Evolutionary conservation across 331 rosid genomes (phyloP).

Genomic region (Prunus yedoensis): DNA sequence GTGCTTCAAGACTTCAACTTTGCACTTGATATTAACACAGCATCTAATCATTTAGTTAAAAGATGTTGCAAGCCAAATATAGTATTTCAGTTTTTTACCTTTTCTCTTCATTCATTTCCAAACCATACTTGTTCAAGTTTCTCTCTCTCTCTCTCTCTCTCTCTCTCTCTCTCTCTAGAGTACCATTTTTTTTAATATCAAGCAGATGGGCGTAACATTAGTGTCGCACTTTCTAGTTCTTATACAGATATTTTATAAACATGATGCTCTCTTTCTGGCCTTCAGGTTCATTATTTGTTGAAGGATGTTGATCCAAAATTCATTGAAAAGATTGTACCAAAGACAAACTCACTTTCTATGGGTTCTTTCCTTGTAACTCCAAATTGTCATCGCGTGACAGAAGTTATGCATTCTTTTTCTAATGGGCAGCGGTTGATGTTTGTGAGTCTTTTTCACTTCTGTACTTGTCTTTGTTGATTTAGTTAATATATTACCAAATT

Average conservation of each 20-base stretch:
- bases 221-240: background rate
- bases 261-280: constrained; percentile 26
- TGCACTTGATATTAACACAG: background rate
- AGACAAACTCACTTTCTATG: constrained; percentile 47
- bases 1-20: background rate
- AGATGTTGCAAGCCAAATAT: background rate
- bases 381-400: constrained; percentile 82
- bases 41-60: background rate
- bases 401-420: constrained; percentile 51
- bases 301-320: constrained; percentile 59
- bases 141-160: too few species aligned
- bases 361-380: constrained; percentile 78
- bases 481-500: constrained; percentile 2
- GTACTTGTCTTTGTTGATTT: constrained; percentile 7
- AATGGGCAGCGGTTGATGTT: constrained; percentile 64
- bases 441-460: constrained; percentile 45
- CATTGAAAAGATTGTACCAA: constrained; percentile 54
- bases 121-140: background rate
- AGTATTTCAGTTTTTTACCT: background rate
- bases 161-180: background rate
- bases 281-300: constrained; percentile 71
- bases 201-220: background rate
- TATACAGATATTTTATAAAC: constrained; percentile 14
- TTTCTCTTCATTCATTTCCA: background rate
- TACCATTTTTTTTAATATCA: background rate